A percentile compares a stretch with the other conserved stretches of the same genome.
phyloP scores from a whole-genome alignment of 192 early-diverging fungal genomes.

The Coemansia sp. region DNA sequence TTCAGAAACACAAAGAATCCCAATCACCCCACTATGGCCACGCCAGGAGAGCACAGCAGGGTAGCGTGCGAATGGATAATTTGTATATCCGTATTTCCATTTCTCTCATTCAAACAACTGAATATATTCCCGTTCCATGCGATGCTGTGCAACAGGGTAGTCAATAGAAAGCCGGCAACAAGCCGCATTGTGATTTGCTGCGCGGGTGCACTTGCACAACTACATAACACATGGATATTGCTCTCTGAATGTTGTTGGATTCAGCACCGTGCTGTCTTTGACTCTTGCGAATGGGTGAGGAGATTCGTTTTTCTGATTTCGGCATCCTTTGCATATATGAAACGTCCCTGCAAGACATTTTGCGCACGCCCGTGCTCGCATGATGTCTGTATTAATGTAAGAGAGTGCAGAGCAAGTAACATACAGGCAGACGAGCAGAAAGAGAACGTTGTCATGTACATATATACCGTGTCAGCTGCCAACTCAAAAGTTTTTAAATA shows the following conservation, averaged over 20 bases:
- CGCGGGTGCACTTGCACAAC: background rate
- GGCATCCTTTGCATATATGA: background rate
- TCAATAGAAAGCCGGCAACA: conserved; percentile 55
- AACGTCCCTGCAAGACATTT: background rate
- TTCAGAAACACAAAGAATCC: too few species aligned
- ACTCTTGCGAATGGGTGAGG: background rate
- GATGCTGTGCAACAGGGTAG: conserved; percentile 38
- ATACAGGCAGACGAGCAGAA: too few species aligned
- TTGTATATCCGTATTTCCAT: background rate
- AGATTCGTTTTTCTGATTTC: background rate
- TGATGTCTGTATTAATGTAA: background rate
- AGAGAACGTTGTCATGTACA: too few species aligned
- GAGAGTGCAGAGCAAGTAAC: too few species aligned
- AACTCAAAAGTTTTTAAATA: background rate
- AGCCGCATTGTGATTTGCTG: conserved; percentile 50
- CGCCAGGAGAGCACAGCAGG: too few species aligned
- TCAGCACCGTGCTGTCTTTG: background rate
- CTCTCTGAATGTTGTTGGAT: background rate
- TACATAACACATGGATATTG: background rate
- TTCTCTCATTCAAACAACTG: background rate
- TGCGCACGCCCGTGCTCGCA: background rate
- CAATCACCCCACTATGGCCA: too few species aligned
- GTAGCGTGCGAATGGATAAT: background rate
- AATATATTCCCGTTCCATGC: background rate
- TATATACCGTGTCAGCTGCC: background rate